Percentiles rank a stretch among this genome's conserved stretches.
Evolutionary conservation across 1,284 basidiomycete genomes (phyloP).

Genomic region (Naganishia liquefaciens): DNA sequence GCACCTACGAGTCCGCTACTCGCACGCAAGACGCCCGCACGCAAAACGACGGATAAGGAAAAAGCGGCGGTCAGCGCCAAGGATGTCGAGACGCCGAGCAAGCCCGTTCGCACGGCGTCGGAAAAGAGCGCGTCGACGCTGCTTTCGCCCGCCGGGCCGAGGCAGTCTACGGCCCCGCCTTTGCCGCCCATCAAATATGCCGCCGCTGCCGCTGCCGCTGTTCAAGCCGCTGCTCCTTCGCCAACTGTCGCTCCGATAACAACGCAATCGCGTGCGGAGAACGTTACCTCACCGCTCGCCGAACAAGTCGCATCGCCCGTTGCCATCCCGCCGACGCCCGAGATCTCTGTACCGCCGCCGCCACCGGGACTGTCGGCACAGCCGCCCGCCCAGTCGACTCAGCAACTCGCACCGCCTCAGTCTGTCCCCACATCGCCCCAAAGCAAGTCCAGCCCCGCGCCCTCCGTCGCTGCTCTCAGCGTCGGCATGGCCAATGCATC

Average conservation of each 20-base stretch:
- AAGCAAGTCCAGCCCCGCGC: slow-evolving; percentile 31
- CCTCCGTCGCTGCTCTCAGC: slow-evolving; percentile 12
- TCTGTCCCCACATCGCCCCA: slow-evolving; percentile 19
- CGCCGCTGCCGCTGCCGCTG: slow-evolving; percentile 84
- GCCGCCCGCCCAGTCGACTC: not conserved
- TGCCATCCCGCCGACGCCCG: slow-evolving; percentile 59
- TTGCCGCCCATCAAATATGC: slow-evolving; percentile 83
- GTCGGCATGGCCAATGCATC: slow-evolving; percentile 15
- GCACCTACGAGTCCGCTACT: slow-evolving; percentile 29
- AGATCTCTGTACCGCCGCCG: slow-evolving; percentile 53
- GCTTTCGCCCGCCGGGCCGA: slow-evolving; percentile 19
- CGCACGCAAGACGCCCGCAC: slow-evolving; percentile 22
- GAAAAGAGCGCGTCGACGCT: slow-evolving; percentile 14
- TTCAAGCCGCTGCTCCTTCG: slow-evolving; percentile 49
- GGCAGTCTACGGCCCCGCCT: slow-evolving; percentile 52
- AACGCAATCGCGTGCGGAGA: slow-evolving; percentile 29
- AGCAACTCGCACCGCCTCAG: slow-evolving; percentile 15
- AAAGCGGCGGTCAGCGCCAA: not conserved
- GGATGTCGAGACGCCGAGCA: not conserved
- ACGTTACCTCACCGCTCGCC: slow-evolving; percentile 70
- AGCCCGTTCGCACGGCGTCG: slow-evolving; percentile 15
- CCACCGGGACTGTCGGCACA: slow-evolving; percentile 38
- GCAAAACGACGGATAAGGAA: slow-evolving; percentile 24
- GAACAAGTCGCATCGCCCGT: slow-evolving; percentile 45
- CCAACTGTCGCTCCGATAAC: slow-evolving; percentile 36